A percentile compares a stretch with the other conserved stretches of the same genome.
phyloP scores from a whole-genome alignment of 1,284 basidiomycete genomes.

The Lentinula novae-zelandiae region DNA sequence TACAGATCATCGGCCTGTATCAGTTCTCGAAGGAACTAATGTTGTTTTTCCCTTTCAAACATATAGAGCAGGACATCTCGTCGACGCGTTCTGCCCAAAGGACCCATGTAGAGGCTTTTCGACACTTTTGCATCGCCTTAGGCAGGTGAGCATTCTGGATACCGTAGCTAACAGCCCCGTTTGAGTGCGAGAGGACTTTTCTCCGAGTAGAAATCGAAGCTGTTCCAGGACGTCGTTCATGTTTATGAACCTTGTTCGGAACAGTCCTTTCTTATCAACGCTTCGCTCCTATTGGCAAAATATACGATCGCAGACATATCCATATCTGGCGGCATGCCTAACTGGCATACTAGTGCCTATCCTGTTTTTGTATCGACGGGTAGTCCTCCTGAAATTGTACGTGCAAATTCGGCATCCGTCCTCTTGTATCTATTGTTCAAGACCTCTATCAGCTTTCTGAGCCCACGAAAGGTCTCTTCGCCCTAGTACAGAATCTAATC shows the following conservation, averaged over 20 bases:
- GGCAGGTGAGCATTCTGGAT: slow-evolving; percentile 22
- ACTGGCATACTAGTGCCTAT: background rate
- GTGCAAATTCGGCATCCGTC: background rate
- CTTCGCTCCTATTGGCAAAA: slow-evolving; percentile 18
- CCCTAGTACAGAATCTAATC: slow-evolving; percentile 6
- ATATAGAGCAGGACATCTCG: slow-evolving; percentile 36
- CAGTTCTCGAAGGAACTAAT: no score
- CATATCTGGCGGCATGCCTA: background rate
- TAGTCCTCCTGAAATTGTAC: slow-evolving; percentile 2
- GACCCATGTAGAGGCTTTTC: slow-evolving; percentile 23
- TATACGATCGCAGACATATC: background rate
- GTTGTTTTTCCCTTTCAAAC: background rate
- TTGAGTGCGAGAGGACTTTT: background rate
- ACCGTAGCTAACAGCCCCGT: background rate
- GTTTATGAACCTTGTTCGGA: slow-evolving; percentile 35
- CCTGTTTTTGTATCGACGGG: background rate
- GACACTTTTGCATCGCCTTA: slow-evolving; percentile 26
- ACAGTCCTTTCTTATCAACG: slow-evolving; percentile 46
- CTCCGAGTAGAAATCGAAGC: slow-evolving; percentile 16
- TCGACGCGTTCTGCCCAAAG: slow-evolving; percentile 31
- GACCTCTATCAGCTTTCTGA: background rate
- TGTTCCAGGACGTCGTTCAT: slow-evolving; percentile 34
- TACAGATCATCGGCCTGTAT: background rate
- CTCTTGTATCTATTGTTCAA: background rate
- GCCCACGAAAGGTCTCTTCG: background rate